Percentiles rank a stretch among this genome's conserved stretches.
Conservation (phyloP, 2,329 filamentous ascomycete genomes). For the Ceratocystis alfenasii region DNA sequence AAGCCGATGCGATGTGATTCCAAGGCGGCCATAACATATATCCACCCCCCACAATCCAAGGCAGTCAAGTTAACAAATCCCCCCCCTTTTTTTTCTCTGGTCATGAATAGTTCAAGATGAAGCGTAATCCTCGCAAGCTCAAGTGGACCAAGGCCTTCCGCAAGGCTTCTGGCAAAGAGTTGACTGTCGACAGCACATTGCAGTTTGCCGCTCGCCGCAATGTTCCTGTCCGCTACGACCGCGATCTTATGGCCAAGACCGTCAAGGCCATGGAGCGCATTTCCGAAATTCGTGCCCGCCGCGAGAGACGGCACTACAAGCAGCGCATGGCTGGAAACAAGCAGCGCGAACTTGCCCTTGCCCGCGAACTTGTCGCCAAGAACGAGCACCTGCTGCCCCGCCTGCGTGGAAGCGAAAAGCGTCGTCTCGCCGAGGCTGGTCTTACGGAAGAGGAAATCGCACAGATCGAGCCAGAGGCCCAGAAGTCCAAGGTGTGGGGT, state of each 20-base stretch:
- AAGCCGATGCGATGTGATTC: background rate
- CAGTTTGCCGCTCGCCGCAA: slow-evolving; percentile 89
- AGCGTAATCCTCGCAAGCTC: slow-evolving; percentile 91
- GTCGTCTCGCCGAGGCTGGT: slow-evolving; percentile 44
- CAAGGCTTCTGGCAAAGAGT: slow-evolving; percentile 63
- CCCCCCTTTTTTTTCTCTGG: background rate
- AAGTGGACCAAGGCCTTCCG: slow-evolving; percentile 96
- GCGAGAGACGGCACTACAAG: slow-evolving; percentile 90
- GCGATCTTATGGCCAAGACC: slow-evolving; percentile 76
- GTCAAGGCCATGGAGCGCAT: slow-evolving; percentile 87
- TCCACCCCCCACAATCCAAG: background rate
- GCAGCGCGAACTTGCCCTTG: slow-evolving; percentile 63
- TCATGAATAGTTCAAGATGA: slow-evolving; percentile 69
- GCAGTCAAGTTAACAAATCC: background rate
- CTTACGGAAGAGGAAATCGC: slow-evolving; percentile 37
- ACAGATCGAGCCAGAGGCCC: slow-evolving; percentile 35
- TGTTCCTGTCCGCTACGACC: slow-evolving; percentile 89
- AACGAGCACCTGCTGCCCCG: slow-evolving; percentile 84
- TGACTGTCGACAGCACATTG: slow-evolving; percentile 89
- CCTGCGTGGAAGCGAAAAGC: slow-evolving; percentile 52
- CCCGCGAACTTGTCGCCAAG: slow-evolving; percentile 79
- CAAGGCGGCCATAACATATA: background rate
- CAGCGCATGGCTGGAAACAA: slow-evolving; percentile 85
- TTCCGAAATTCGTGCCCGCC: slow-evolving; percentile 65
- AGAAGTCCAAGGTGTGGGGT: slow-evolving; percentile 33